phyloP scores from a whole-genome alignment of 441 rosid genomes.

The Cnidoscolus chayamansa region DNA sequence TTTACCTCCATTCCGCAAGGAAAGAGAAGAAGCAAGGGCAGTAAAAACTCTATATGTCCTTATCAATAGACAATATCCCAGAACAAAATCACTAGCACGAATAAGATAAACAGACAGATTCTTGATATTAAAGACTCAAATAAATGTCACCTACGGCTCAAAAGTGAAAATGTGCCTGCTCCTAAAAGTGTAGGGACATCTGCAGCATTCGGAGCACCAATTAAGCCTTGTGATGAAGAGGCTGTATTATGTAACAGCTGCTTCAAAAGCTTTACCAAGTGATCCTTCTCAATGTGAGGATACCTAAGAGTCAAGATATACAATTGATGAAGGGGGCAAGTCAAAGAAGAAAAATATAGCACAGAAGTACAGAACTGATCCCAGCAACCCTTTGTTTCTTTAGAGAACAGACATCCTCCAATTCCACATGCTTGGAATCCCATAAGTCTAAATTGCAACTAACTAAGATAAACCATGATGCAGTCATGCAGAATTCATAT shows the following conservation, averaged over 20 bases:
- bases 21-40: not conserved
- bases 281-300: constrained; percentile 80
- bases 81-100: not conserved
- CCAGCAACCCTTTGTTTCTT: too few relatives aligned
- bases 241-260: constrained; percentile 65
- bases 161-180: constrained; percentile 80
- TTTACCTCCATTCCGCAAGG: constrained; percentile 8
- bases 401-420: constrained; percentile 7
- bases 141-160: constrained; percentile 72
- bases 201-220: constrained; percentile 62
- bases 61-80: not conserved
- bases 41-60: too few relatives aligned
- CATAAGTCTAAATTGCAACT: not conserved
- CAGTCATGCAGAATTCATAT: not conserved
- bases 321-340: constrained; percentile 19
- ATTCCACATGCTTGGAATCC: constrained; percentile 1
- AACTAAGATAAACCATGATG: not conserved
- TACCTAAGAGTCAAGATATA: constrained; percentile 46
- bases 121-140: constrained; percentile 16
- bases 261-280: constrained; percentile 93
- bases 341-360: constrained; percentile 11
- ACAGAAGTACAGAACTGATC: too few relatives aligned
- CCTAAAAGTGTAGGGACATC: constrained; percentile 95
- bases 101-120: not conserved
- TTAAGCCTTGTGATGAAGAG: constrained; percentile 44